Base-by-base conservation (phyloP, 2,329 filamentous ascomycete genomes). In the Penicillium sp. region DNA sequence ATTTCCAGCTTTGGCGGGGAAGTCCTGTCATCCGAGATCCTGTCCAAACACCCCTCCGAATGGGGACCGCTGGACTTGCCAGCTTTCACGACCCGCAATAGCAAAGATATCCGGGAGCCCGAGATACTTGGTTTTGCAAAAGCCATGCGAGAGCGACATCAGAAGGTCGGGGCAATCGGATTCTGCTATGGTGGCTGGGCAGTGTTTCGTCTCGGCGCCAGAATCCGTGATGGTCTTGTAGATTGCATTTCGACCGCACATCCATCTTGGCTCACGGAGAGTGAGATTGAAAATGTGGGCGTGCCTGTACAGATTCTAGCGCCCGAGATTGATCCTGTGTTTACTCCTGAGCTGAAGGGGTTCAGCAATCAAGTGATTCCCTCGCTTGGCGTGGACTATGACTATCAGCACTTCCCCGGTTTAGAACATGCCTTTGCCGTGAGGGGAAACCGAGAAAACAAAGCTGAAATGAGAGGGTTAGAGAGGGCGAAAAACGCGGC, bases 151-250 rank as follows among this genome's bases (percentile, higher is more conserved):
- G 23, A 44, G 0, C 42, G 62, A 33, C 60, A 62, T 7, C 58
- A 60, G 5, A 73, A 68, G 31, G 55, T 81, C 10, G 80, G 68
- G 3, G 79, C 77, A 0, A 66, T 80, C 2, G 81, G 80, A 2
- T 83, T 73, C 60, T 83, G 81, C 67, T 83, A 75, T 49, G 80
- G 81, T 13, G 79, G 79, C 5, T 83, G 81, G 81, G 81, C 77
- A 0, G 71, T 70, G 3, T 77, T 81, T 52, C 75, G 76, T 1
- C 74, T 83, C 0, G 81, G 72, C 0, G 71, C 75, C 1, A 75
- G 76, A 53, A 69, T 66, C 11, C 55, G 71, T n/a, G 52, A 70
- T 11, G 63, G 64, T 2, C 65, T 83, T 2, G 74, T 83, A 5
- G 79, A 83, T 52, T 76, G 71, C 58, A 71, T 82, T 33, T 69